Percentiles rank a stretch among this genome's conserved stretches.
Evolutionary conservation across 2,329 filamentous ascomycete species (phyloP).

Genomic region (Fusarium globosum): DNA sequence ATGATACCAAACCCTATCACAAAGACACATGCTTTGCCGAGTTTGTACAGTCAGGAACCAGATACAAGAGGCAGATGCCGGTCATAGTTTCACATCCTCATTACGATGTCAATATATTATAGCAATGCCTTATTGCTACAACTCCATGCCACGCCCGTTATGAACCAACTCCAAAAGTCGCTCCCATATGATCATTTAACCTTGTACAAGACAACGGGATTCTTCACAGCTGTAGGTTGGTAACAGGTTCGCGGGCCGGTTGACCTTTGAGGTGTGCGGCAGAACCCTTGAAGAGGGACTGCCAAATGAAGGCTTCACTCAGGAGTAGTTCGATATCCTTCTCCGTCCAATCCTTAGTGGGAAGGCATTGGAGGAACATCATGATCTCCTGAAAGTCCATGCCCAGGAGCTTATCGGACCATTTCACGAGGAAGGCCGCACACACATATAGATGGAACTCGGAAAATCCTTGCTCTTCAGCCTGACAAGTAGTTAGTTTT

Average conservation of each 20-base stretch:
- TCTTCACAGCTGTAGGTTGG: slow-evolving; percentile 51
- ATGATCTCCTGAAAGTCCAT: slow-evolving; percentile 99
- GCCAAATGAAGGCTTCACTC: slow-evolving; percentile 98
- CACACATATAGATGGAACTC: slow-evolving; percentile 99
- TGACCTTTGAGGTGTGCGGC: slow-evolving; percentile 83
- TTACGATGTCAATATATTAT: slow-evolving; percentile 36
- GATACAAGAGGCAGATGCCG: slow-evolving; percentile 4
- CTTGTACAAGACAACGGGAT: neutral
- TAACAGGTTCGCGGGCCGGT: slow-evolving; percentile 50
- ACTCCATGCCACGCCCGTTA: slow-evolving; percentile 3
- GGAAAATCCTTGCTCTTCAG: slow-evolving; percentile 98
- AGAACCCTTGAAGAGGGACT: slow-evolving; percentile 94
- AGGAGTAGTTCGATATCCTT: slow-evolving; percentile 97
- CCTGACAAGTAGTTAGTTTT: slow-evolving; percentile 62
- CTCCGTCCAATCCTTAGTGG: slow-evolving; percentile 94
- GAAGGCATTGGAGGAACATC: slow-evolving; percentile 98
- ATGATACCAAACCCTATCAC: slow-evolving; percentile 20
- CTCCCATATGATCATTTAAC: slow-evolving; percentile 6
- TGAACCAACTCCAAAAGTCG: slow-evolving; percentile 12
- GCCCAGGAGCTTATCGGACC: slow-evolving; percentile 92
- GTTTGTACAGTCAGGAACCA: neutral
- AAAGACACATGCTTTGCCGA: neutral
- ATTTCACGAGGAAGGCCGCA: slow-evolving; percentile 97
- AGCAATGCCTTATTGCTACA: slow-evolving; percentile 4
- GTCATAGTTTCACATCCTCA: slow-evolving; percentile 35